Conservation (phyloP, 192 early-diverging fungal genomes). For the Backusella tarrabulga region DNA sequence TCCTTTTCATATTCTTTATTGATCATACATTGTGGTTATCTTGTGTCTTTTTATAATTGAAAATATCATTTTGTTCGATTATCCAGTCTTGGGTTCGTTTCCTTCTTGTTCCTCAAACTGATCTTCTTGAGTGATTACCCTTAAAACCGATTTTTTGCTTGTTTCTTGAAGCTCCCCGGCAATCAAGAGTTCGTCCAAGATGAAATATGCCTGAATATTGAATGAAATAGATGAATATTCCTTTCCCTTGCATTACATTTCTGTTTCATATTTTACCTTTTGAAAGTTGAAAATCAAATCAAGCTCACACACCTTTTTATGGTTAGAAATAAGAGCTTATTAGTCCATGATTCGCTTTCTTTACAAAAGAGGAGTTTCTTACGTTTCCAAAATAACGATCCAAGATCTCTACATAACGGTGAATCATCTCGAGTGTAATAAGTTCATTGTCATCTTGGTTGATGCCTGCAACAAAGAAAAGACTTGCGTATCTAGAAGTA, state of each 20-base stretch:
- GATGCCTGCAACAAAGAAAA: conserved; percentile 97
- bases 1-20: background rate
- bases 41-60: background rate
- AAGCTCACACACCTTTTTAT: conserved; percentile 79
- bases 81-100: conserved; percentile 65
- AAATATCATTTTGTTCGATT: background rate
- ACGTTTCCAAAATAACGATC: conserved; percentile 98
- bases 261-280: conserved; percentile 36
- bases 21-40: background rate
- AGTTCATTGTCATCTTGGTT: conserved; percentile 94
- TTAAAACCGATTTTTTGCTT: conserved; percentile 79
- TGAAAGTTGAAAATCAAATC: conserved; percentile 99
- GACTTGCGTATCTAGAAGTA: conserved; percentile 80
- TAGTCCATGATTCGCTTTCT: background rate
- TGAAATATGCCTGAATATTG: conserved; percentile 68
- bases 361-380: background rate
- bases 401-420: conserved; percentile 96
- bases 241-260: background rate
- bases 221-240: background rate
- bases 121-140: conserved; percentile 74
- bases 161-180: conserved; percentile 95
- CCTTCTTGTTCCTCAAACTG: conserved; percentile 70
- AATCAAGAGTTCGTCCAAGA: conserved; percentile 84
- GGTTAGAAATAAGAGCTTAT: background rate
- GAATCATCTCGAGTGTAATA: conserved; percentile 91